Percentiles rank a stretch among this genome's conserved stretches.
Evolutionary conservation across 1,284 basidiomycete species (phyloP).

Genomic region (Ceratobasidium sp.): DNA sequence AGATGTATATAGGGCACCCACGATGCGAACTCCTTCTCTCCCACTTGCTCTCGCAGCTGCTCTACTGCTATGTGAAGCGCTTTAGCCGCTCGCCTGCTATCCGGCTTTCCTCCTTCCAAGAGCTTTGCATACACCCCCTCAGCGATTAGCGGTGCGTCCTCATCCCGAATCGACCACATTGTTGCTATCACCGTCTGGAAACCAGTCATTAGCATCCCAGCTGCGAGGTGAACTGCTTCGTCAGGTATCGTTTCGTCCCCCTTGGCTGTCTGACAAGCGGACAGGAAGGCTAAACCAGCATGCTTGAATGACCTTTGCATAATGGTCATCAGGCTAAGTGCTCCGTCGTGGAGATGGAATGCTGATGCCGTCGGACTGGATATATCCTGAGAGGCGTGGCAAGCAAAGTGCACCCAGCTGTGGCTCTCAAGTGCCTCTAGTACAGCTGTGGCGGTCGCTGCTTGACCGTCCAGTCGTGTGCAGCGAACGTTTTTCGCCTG

Average conservation of each 20-base stretch:
- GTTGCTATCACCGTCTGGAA: slow-evolving; percentile 10
- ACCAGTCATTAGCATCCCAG: slow-evolving; percentile 22
- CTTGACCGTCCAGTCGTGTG: slow-evolving; percentile 1
- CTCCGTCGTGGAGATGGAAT: not conserved
- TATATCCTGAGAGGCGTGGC: slow-evolving; percentile 8
- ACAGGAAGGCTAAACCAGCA: not conserved
- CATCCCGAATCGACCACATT: slow-evolving; percentile 35
- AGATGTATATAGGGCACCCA: slow-evolving; percentile 11
- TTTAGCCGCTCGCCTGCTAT: not conserved
- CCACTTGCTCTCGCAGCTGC: not conserved
- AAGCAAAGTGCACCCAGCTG: slow-evolving; percentile 21
- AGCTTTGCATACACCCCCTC: slow-evolving; percentile 5
- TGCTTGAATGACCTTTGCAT: not conserved
- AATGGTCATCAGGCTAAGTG: not conserved
- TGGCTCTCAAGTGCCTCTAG: not conserved
- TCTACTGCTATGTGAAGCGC: not conserved
- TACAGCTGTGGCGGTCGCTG: not conserved
- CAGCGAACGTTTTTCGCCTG: not conserved
- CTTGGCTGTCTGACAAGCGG: slow-evolving; percentile 14
- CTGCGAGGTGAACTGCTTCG: slow-evolving; percentile 4
- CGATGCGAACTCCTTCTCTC: not conserved
- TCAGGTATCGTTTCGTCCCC: not conserved
- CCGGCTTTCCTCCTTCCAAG: not conserved
- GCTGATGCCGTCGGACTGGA: not conserved
- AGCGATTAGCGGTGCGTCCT: slow-evolving; percentile 26